These are phyloP conservation scores for Pseudopithomyces maydicus DNA, from an alignment of 2,329 filamentous ascomycete species.

Conservation along the genomic window DNA sequence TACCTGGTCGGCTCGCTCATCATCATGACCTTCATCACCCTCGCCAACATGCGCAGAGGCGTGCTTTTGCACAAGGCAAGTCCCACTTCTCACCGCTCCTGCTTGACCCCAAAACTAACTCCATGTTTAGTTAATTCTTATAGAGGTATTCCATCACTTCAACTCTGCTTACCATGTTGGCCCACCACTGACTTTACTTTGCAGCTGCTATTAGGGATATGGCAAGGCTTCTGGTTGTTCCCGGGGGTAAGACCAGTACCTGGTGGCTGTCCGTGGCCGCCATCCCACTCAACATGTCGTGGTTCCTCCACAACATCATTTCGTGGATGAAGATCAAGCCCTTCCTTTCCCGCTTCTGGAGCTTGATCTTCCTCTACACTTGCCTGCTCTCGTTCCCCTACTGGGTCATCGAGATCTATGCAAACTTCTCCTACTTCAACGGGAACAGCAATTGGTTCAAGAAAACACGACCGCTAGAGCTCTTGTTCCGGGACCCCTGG, in stretches of 20 bases:
- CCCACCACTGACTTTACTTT: constrained; percentile 11
- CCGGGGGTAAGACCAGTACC: constrained; percentile 60
- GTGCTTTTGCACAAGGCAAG: constrained; percentile 54
- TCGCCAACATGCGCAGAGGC: constrained; percentile 55
- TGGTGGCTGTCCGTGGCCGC: constrained; percentile 68
- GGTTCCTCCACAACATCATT: constrained; percentile 69
- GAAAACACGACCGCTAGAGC: constrained; percentile 63
- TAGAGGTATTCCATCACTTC: constrained; percentile 45
- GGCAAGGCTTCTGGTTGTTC: constrained; percentile 66
- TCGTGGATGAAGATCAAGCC: constrained; percentile 71
- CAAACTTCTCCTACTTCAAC: constrained; percentile 69
- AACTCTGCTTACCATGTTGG: not conserved
- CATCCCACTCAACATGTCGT: constrained; percentile 66
- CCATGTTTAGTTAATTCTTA: constrained; percentile 48
- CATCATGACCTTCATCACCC: constrained; percentile 54
- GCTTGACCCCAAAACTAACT: constrained; percentile 19
- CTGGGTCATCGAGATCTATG: constrained; percentile 68
- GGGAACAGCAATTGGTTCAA: constrained; percentile 59
- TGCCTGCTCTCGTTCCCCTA: constrained; percentile 65
- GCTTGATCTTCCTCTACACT: constrained; percentile 62
- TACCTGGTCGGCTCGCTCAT: constrained; percentile 50
- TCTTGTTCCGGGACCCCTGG: constrained; percentile 69
- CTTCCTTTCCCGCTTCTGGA: constrained; percentile 58
- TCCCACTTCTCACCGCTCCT: not conserved
- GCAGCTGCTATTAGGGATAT: constrained; percentile 61